A percentile compares a stretch with the other conserved stretches of the same genome.
Conservation (phyloP, 2,329 filamentous ascomycete genomes). For the Aureobasidium pullulans region DNA sequence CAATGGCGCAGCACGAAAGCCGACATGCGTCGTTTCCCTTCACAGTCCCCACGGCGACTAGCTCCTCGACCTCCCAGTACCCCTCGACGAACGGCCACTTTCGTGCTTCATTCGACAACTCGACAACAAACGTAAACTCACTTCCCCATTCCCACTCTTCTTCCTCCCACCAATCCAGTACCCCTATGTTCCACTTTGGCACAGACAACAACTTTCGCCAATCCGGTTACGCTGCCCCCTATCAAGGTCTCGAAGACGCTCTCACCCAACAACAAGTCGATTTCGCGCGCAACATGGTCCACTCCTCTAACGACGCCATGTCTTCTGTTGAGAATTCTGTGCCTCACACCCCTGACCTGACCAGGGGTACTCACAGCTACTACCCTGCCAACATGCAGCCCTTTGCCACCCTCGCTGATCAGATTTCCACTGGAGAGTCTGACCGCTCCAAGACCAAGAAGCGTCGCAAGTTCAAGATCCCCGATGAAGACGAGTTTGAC, state of each 20-base stretch:
- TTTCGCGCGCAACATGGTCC: conserved; percentile 2
- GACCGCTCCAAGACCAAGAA: conserved; percentile 1
- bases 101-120: conserved; percentile 8
- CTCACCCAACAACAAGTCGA: conserved; percentile 3
- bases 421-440: background rate
- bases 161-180: background rate
- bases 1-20: background rate
- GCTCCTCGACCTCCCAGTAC: background rate
- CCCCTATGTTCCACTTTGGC: conserved; percentile 9
- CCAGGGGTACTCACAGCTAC: background rate
- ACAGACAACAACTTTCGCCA: conserved; percentile 11
- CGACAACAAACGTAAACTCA: background rate
- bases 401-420: background rate
- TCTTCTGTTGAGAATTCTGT: conserved; percentile 7
- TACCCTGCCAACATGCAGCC: conserved; percentile 4
- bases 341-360: conserved; percentile 6
- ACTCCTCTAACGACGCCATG: background rate
- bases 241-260: background rate
- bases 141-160: background rate
- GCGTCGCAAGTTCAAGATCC: conserved; percentile 8
- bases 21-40: conserved; percentile 8
- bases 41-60: background rate
- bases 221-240: conserved; percentile 11
- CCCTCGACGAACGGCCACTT: conserved; percentile 9
- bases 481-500: background rate